These are phyloP conservation scores for Arthrobotrys sinensis DNA, from an alignment of 2,329 filamentous ascomycete genomes.

Conservation along the genomic window DNA sequence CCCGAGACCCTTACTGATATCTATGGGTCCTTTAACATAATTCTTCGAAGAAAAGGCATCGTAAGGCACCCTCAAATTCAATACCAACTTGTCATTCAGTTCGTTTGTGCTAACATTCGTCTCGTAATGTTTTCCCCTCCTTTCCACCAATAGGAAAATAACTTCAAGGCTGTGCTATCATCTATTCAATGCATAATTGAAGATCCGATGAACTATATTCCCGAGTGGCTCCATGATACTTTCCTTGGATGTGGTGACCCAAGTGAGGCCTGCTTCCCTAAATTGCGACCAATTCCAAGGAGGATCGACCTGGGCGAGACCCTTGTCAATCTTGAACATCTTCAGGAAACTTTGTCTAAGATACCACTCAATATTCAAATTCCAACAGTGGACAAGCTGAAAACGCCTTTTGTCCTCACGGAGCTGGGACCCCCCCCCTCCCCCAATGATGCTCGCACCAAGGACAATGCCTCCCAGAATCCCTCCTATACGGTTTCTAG, in stretches of 20 bases:
- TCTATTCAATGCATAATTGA: conserved; percentile 89
- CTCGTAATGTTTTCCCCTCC: background rate
- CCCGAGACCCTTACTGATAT: conserved; percentile 80
- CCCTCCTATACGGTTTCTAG: conserved; percentile 35
- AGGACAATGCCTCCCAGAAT: background rate
- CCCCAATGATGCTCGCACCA: background rate
- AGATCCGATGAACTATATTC: conserved; percentile 82
- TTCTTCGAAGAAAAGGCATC: conserved; percentile 84
- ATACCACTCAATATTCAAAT: conserved; percentile 68
- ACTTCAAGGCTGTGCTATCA: conserved; percentile 93
- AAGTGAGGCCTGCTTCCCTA: conserved; percentile 86
- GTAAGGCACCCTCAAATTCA: conserved; percentile 30
- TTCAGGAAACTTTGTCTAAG: conserved; percentile 89
- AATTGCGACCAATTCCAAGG: conserved; percentile 81
- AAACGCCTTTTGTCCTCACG: conserved; percentile 75
- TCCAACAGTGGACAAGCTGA: conserved; percentile 15
- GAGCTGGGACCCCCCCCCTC: background rate
- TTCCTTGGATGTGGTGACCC: conserved; percentile 98
- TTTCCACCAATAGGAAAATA: conserved; percentile 80
- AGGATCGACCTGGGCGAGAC: conserved; percentile 93
- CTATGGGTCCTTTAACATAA: conserved; percentile 86
- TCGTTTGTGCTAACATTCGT: conserved; percentile 18
- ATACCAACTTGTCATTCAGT: background rate
- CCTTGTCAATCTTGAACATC: conserved; percentile 94
- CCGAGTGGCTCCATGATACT: conserved; percentile 94